Base-by-base conservation (phyloP, 805 yeast species). In the Pichia californica region DNA sequence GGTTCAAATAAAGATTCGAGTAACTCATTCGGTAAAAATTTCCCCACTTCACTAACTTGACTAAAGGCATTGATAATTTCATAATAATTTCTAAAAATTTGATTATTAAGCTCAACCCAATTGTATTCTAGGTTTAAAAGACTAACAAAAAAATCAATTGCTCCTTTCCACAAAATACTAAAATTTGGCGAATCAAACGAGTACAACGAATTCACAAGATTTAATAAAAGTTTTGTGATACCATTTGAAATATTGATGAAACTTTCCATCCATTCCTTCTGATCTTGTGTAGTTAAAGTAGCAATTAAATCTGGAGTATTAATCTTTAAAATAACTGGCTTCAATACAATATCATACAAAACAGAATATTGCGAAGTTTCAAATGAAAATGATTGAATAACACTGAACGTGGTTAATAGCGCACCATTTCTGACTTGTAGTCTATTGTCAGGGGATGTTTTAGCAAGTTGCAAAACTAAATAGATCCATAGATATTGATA, bases 391-490 rank as follows among this genome's bases (percentile, higher is more conserved):
- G 89, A 76, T 41, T 84, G 87, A 47, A 85, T 69, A 25, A 91
- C 81, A 50, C 89, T 77, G 63, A 88, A 87, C 51, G 89, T 80
- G 0, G 96, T 91, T 57, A 88, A 95, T 14, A 88, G 74, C 0
- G 96, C 81, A 2, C 96, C 96, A 54, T 88, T 88, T 48, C 94
- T 73, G 0, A 91, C 95, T 53, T 88, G 95, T 1, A 81, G 73
- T 43, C 95, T 71, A 3, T 69, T 55, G 51, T 84, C 95, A 23
- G 66, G 58, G 0, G 89, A 74, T 20, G 88, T 73, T 19, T 71
- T 70, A 0, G 88, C 79, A 30, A 91, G 62, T 27, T 76, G 72
- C 8, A 74, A 67, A 42, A 87, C 62, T 34, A 88, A 62, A 53
- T 83, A 75, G 16, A 82, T 57, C 93, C 93, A 77, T 18, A 83